Conservation (phyloP, 257 asterid genomes). For the Vinca minor region DNA sequence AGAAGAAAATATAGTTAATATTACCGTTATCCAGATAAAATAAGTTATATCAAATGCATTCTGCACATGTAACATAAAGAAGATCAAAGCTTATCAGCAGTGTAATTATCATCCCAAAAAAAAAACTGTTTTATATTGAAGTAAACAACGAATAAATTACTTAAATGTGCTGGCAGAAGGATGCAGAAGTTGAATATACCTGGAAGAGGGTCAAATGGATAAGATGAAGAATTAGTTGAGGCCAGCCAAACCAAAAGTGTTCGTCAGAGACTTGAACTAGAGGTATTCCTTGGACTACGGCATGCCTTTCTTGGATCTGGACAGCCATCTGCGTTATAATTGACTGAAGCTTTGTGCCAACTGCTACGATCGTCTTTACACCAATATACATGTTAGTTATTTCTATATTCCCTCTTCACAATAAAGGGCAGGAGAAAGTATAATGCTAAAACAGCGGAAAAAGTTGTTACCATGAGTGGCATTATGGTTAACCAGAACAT, state of each 20-base stretch:
- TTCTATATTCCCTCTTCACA: neutral
- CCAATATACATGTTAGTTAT: slow-evolving; percentile 29
- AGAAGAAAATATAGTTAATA: neutral
- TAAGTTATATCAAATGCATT: slow-evolving; percentile 93
- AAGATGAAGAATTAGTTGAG: slow-evolving; percentile 53
- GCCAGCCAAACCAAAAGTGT: slow-evolving; percentile 82
- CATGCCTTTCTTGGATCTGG: slow-evolving; percentile 88
- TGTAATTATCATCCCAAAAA: neutral
- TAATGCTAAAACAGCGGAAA: slow-evolving; percentile 2
- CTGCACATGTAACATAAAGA: slow-evolving; percentile 31
- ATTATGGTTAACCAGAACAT: slow-evolving; percentile 58
- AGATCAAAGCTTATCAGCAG: slow-evolving; percentile 8
- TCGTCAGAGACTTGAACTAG: slow-evolving; percentile 85
- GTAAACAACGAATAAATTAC: neutral
- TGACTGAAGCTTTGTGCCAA: slow-evolving; percentile 90
- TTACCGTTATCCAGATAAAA: slow-evolving; percentile 85
- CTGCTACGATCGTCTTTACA: slow-evolving; percentile 70
- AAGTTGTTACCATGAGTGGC: slow-evolving; percentile 48
- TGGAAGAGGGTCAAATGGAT: slow-evolving; percentile 83
- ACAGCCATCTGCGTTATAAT: slow-evolving; percentile 87
- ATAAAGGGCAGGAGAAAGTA: neutral
- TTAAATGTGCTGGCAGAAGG: no score
- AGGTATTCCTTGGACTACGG: slow-evolving; percentile 94
- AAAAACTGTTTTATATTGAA: neutral
- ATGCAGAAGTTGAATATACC: slow-evolving; percentile 29